Percentiles rank a stretch among this genome's conserved stretches.
Evolutionary conservation across 2,329 filamentous ascomycete species (phyloP).

Genomic region (Xylaria sp.): DNA sequence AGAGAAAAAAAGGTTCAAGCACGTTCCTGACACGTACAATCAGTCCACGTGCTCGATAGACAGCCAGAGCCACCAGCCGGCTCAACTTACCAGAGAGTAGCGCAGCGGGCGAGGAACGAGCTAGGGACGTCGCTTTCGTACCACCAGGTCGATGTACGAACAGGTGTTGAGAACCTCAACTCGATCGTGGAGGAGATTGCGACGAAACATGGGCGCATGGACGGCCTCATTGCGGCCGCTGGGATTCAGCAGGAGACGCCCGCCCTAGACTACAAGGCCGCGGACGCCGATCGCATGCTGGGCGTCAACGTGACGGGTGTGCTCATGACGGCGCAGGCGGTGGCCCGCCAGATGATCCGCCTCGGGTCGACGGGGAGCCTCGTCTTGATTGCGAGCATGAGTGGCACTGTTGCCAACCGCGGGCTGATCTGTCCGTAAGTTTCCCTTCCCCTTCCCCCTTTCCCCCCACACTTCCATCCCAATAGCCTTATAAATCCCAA

Average conservation of each 20-base stretch:
- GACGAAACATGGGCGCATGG: conserved; percentile 75
- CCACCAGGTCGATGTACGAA: conserved; percentile 80
- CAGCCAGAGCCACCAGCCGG: conserved; percentile 63
- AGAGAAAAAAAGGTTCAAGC: neutral
- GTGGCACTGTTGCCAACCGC: conserved; percentile 72
- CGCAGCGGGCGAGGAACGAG: conserved; percentile 70
- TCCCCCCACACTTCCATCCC: neutral
- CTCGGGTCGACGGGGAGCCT: conserved; percentile 70
- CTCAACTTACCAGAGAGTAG: conserved; percentile 72
- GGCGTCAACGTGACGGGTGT: conserved; percentile 87
- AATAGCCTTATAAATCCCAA: neutral
- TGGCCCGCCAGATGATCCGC: conserved; percentile 79
- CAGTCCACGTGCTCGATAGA: conserved; percentile 74
- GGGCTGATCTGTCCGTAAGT: conserved; percentile 69
- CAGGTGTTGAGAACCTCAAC: conserved; percentile 73
- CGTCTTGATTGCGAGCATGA: conserved; percentile 77
- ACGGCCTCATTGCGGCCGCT: conserved; percentile 78
- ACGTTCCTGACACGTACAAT: conserved; percentile 20
- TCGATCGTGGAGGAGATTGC: conserved; percentile 75
- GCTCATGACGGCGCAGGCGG: conserved; percentile 87
- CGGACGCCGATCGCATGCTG: conserved; percentile 82
- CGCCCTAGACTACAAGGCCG: conserved; percentile 81
- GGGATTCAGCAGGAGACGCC: conserved; percentile 85
- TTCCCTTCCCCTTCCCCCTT: neutral
- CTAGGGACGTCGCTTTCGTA: conserved; percentile 78